Evolutionary conservation across 768 basidiomycete species (phyloP).

Genomic region (Naganishia friedmannii): DNA sequence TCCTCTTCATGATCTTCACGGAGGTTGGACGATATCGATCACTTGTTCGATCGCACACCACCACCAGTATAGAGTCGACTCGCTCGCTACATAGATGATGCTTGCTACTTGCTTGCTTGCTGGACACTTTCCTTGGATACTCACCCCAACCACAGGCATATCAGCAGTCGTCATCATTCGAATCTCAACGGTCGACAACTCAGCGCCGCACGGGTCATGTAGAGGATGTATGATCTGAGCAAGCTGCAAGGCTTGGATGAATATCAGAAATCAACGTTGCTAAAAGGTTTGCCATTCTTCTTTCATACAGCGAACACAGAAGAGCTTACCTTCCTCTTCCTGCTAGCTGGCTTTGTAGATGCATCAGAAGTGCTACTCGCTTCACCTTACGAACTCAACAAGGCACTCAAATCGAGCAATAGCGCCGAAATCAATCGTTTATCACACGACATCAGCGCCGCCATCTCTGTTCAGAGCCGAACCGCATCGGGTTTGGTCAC

Average conservation of each 20-base stretch:
- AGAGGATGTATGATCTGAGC: slow-evolving; percentile 23
- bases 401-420: slow-evolving; percentile 33
- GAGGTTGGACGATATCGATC: background rate
- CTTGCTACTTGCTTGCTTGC: no score
- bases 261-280: slow-evolving; percentile 27
- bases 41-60: background rate
- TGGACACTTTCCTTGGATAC: no score
- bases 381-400: slow-evolving; percentile 36
- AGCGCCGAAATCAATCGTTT: slow-evolving; percentile 68
- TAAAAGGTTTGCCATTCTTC: slow-evolving; percentile 7
- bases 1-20: background rate
- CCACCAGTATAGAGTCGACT: background rate
- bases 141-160: no score
- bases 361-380: slow-evolving; percentile 40
- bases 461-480: slow-evolving; percentile 52
- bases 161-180: no score
- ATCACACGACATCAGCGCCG: slow-evolving; percentile 59
- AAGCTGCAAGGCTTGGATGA: slow-evolving; percentile 30
- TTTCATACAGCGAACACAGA: background rate
- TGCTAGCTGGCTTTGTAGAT: slow-evolving; percentile 35
- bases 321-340: background rate
- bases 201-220: slow-evolving; percentile 5
- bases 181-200: background rate
- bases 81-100: no score
- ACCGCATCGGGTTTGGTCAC: slow-evolving; percentile 52